A percentile compares a stretch with the other conserved stretches of the same genome.
phyloP scores from a whole-genome alignment of 2,329 filamentous ascomycete genomes.

The Cercospora berteroae region DNA sequence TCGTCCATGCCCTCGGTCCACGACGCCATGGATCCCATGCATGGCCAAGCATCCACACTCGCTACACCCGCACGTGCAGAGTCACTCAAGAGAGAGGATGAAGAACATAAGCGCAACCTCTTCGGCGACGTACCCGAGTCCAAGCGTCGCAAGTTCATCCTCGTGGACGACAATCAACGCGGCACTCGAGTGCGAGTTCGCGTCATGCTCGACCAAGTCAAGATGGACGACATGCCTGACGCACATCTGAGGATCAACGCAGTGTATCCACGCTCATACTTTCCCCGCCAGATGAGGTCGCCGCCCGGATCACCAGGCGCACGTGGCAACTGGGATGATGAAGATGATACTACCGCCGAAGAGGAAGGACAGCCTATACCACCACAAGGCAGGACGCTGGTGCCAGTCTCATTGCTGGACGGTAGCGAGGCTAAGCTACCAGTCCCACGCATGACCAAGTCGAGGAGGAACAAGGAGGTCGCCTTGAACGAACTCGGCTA shows the following conservation, averaged over 20 bases:
- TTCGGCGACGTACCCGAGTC: slow-evolving; percentile 86
- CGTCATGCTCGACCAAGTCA: slow-evolving; percentile 87
- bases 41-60: slow-evolving; percentile 34
- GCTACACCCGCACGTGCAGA: slow-evolving; percentile 40
- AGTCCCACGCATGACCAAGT: slow-evolving; percentile 70
- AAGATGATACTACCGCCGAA: slow-evolving; percentile 59
- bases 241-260: slow-evolving; percentile 88
- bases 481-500: slow-evolving; percentile 89
- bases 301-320: slow-evolving; percentile 74
- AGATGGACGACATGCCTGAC: slow-evolving; percentile 94
- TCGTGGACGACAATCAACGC: slow-evolving; percentile 85
- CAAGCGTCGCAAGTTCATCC: slow-evolving; percentile 93
- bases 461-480: slow-evolving; percentile 75
- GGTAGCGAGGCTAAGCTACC: slow-evolving; percentile 70
- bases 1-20: slow-evolving; percentile 66
- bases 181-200: slow-evolving; percentile 80
- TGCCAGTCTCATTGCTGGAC: slow-evolving; percentile 55
- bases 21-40: slow-evolving; percentile 53
- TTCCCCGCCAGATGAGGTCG: slow-evolving; percentile 88
- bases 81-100: slow-evolving; percentile 50
- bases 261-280: slow-evolving; percentile 88
- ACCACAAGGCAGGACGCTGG: slow-evolving; percentile 47
- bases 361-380: slow-evolving; percentile 36
- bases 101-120: slow-evolving; percentile 64
- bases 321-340: slow-evolving; percentile 70